Evolutionary conservation across 2,329 filamentous ascomycete genomes (phyloP), one percentile per base, ranked within the genome.

Genomic region (Arthrobotrys pseudoclavata): DNA sequence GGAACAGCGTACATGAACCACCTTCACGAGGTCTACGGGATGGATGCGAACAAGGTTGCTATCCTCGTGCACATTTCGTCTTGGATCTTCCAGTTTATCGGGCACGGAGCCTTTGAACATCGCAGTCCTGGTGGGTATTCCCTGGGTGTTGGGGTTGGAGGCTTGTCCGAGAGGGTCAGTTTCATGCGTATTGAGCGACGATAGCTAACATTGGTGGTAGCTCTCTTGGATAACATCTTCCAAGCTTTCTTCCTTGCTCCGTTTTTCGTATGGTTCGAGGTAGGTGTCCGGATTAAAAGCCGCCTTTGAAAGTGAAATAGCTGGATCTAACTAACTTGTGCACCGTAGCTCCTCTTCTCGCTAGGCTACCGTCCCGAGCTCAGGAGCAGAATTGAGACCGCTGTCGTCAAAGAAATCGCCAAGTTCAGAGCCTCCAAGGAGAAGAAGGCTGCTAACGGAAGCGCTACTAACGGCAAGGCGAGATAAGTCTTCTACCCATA

Each of bases 191-290:
- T 37, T n/a, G 15, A 4, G 15, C 24, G 29, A 18, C 18, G 22
- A 37, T 57, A 10, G 20, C 55, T 60, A 40, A 60, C 55, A 42
- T 40, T 12, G 20, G 34, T 42, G 53, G 18, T 15, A 79, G 75
- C 94, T 3, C 85, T 98, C 79, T 86, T 98, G 57, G 94, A 98
- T 85, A 98, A 97, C 82, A 85, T 98, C 48, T 87, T 96, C 57
- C 96, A 98, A 85, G 94, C 96, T 29, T 84, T 98, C 79, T 95
- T 98, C 82, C 87, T 98, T 24, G 96, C 96, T 0, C 96, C 96
- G 7, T 91, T 99, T 82, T 99, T 98, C 81, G 95, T 98, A 74
- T 99, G 96, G 92, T 91, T 99, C 81, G 94, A 98, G 85, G 85
- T 81, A 52, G 48, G 71, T 31, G 20, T 4, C 4, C 12, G 4